Evolutionary conservation across 768 basidiomycete genomes (phyloP), one percentile per base, ranked within the genome.

Genomic region (Russula ochroleuca): DNA sequence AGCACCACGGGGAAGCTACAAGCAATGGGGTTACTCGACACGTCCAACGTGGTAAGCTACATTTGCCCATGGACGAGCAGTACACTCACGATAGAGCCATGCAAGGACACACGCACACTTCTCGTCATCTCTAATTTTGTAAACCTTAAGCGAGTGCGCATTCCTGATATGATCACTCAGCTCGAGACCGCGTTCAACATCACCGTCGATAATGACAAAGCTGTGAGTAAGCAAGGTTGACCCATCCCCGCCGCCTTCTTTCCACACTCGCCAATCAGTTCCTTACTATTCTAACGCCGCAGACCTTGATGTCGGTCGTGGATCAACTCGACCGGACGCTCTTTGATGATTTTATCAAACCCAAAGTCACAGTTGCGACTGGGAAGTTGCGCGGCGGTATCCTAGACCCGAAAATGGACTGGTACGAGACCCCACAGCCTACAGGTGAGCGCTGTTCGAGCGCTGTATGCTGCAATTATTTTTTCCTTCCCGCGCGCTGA

Each of bases 361-460:
- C 92, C 45, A 93, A 94, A 72, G 79, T 87, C n/a, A 79, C 79
- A n/a, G 75, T 76, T 15, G 80, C 93, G 37, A 86, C 79, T 54
- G 74, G 77, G 40, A 85, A 92, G 55, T 78, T 98, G 43, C 84
- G 87, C 31, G 78, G 79, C 57, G 97, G 97, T 11, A 88, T 99
- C 51, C 77, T 97, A 33, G 83, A 90, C 56, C 78, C 78, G 31
- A 77, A 81, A 37, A 91, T 98, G 81, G 92, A 98, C 72, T 99
- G 97, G 97, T 91, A 87, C 69, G 89, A 94, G 68, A 93, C 92
- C 0, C 86, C 90, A 4, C 94, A 96, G 71, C 97, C 97, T 5
- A 90, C 86, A 66, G 94, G 96, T 90, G 70, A 54, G 82, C 49
- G 49, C 51, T 49, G 8, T 51, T n/a, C 23, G 48, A 14, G 25